Percentiles rank a stretch among this genome's conserved stretches.
phyloP scores from a whole-genome alignment of 2,329 filamentous ascomycete species.

The Scytalidium sp. region DNA sequence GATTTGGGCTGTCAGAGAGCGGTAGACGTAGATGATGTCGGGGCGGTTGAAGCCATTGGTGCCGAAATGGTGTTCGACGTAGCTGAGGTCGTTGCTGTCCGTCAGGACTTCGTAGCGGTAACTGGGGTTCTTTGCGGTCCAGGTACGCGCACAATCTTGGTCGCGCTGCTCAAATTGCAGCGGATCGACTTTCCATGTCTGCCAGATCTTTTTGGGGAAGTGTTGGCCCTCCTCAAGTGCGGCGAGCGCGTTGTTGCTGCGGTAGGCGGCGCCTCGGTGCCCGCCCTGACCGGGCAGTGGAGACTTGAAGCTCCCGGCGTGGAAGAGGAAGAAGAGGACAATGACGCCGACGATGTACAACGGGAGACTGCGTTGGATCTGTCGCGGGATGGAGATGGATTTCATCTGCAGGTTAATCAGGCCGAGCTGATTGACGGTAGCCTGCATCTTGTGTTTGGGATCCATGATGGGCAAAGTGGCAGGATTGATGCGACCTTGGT shows the following conservation, averaged over 20 bases:
- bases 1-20: conserved; percentile 58
- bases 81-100: conserved; percentile 63
- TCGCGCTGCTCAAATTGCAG: conserved; percentile 65
- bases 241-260: neutral
- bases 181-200: conserved; percentile 71
- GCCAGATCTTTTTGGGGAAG: conserved; percentile 72
- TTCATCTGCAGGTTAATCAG: neutral
- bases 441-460: neutral
- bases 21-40: conserved; percentile 62
- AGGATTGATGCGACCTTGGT: too few species aligned
- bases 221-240: neutral
- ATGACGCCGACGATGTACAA: conserved; percentile 20
- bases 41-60: conserved; percentile 61
- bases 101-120: conserved; percentile 51
- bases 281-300: conserved; percentile 3
- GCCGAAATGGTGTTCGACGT: conserved; percentile 67
- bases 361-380: conserved; percentile 22
- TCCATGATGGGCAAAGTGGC: neutral
- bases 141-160: conserved; percentile 56
- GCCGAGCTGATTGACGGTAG: neutral
- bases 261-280: neutral
- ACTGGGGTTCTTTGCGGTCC: conserved; percentile 63
- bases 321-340: conserved; percentile 19
- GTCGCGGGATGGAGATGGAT: conserved; percentile 7
- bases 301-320: conserved; percentile 11